Conservation (phyloP, 352 stramenopile genomes). For the Pythium rhizo-oryzae region DNA sequence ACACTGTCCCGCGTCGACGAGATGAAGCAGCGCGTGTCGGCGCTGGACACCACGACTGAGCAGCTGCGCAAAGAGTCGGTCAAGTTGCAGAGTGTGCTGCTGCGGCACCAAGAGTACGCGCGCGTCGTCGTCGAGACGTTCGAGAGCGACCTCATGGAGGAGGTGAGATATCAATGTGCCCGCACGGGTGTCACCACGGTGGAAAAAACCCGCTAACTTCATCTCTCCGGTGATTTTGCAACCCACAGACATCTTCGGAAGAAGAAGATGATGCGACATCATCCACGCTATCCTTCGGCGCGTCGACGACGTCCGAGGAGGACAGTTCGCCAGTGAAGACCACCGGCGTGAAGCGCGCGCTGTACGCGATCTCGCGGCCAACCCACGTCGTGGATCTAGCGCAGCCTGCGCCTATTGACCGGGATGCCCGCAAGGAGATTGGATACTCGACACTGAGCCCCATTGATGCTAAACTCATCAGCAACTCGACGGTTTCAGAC, state of each 20-base stretch:
- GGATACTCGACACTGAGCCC: constrained; percentile 47
- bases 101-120: constrained; percentile 35
- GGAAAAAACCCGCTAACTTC: neutral
- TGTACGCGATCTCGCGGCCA: constrained; percentile 27
- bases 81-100: constrained; percentile 35
- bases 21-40: constrained; percentile 40
- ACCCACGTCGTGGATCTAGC: constrained; percentile 35
- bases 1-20: constrained; percentile 21
- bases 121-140: constrained; percentile 50
- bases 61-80: constrained; percentile 46
- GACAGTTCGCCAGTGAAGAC: constrained; percentile 39
- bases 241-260: constrained; percentile 18
- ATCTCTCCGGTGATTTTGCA: constrained; percentile 5
- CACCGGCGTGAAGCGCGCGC: constrained; percentile 13
- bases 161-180: constrained; percentile 22
- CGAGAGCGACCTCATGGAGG: constrained; percentile 34
- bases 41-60: constrained; percentile 44
- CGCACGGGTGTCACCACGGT: neutral
- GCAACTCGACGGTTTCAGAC: constrained; percentile 49
- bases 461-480: constrained; percentile 35
- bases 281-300: constrained; percentile 16
- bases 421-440: constrained; percentile 46
- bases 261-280: constrained; percentile 28
- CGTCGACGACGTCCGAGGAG: constrained; percentile 32
- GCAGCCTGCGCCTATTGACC: constrained; percentile 33